Base-by-base conservation (phyloP, 768 basidiomycete genomes). In the Cystofilobasidium ferigula region DNA sequence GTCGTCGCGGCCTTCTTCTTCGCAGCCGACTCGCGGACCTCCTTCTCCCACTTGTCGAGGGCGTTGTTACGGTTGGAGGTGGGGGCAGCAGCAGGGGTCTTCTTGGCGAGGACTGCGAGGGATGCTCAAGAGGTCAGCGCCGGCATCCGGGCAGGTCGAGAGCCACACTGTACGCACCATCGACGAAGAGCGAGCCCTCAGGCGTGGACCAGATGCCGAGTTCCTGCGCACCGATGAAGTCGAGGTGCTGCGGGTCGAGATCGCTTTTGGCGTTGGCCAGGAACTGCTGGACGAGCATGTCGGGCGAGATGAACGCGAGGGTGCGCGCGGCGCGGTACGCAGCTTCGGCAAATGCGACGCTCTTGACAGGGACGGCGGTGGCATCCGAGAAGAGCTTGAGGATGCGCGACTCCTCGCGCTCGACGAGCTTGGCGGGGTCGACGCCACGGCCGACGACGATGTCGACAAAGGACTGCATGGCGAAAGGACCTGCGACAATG, bases 31-130 rank as follows among this genome's bases (percentile, higher is more conserved):
- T 88, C 85, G 13, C 92, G 83, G n/a, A 94, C 79, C 68, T 99
- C 93, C 32, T 85, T 86, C 69, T 99, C 95, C 94, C 94, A 99
- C 72, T 89, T 86, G 22, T 89, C 86, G 18, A 94, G 87, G 7
- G 87, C 84, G 65, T 85, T 87, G 71, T 95, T 97, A 18, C 89
- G 88, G 73, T 93, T 94, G 69, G 76, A 73, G 69, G 75, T 78
- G 56, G 72, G n/a, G n/a, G 78, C 5, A 81, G 79, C 0, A 78
- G 80, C 26, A n/a, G 68, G 18, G 14, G 74, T 74, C 71, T 86
- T 86, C 63, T 82, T 82, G 13, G 84, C 78, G 18, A 92, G 77
- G 2, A 88, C 88, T 89, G 70, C 14, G 48, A 26, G n/a, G 36
- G 22, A n/a, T 62, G 24, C 5, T 54, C 60, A 14, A 69, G 32